Conservation (phyloP, 306 rosid genomes). For the Prunus persica region Prunus_persica_NCBIv2 NC_034009.1:5226501-5227000, state of each 20-base stretch:
- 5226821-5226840: constrained; percentile 89
- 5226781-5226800: constrained; percentile 51
- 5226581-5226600: constrained; percentile 90
- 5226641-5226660: constrained; percentile 90
- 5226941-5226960: constrained; percentile 53
- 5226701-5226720: constrained; percentile 99
- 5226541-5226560: constrained; percentile 95
- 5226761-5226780: constrained; percentile 89
- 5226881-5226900: constrained; percentile 88
- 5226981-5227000: constrained; percentile 46
- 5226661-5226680: constrained; percentile 98
- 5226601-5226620: constrained; percentile 96
- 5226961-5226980: constrained; percentile 22
- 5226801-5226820: constrained; percentile 57
- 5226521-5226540: constrained; percentile 57
- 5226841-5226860: constrained; percentile 95
- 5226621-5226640: constrained; percentile 99
- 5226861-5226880: constrained; percentile 95
- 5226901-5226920: constrained; percentile 92
- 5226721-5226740: constrained; percentile 98
- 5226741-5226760: constrained; percentile 96
- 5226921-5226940: constrained; percentile 67
- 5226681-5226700: constrained; percentile 99
- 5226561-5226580: constrained; percentile 95
- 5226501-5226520: not conserved